Base-by-base conservation (phyloP, 768 basidiomycete species). In the Tricholoma bakamatsutake region DNA sequence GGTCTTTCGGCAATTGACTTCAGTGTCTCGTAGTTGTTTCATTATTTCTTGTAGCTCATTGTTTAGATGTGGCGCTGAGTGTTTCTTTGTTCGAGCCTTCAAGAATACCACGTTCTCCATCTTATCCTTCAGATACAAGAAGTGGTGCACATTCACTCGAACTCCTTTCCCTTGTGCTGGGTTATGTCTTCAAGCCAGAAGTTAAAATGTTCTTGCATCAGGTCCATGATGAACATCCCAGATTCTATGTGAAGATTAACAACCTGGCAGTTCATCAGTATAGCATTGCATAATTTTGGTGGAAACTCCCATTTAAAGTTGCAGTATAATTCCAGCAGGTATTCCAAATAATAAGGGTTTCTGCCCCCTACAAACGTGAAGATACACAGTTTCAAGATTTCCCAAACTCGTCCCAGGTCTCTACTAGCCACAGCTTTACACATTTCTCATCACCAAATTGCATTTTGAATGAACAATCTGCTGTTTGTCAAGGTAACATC, bases 141-240 rank as follows among this genome's bases (percentile, higher is more conserved):
- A 63, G 15, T 62, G 57, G 43, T 60, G 57, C n/a, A 63, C 51
- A 55, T 61, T 63, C 54, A 55, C 49, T 62, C 61, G 52, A 65
- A 65, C 17, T 63, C 59, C 49, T 62, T 61, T 12, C 61, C 64
- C 53, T 65, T 65, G 37, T 63, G 61, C 37, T 63, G 62, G 1
- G 55, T 62, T 12, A 58, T 55, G 42, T 66, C 62, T 57, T 66
- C 60, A 13, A 66, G 54, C 64, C 66, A 68, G 54, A 68, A 67
- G 52, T 68, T 71, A 37, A 57, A 57, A 37, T 67, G 62, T 51
- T 69, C 67, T 55, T 71, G 68, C 54, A 71, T 33, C n/a, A 71
- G 54, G 37, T 71, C 68, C 39, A 64, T 53, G 31, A 64, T 61
- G 57, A 65, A 71, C 3, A 43, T 48, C 1, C 61, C 61, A 0